These are phyloP conservation scores for Arabidopsis lyrata DNA, from an alignment of 441 rosid species.

Conservation along the genomic window DNA sequence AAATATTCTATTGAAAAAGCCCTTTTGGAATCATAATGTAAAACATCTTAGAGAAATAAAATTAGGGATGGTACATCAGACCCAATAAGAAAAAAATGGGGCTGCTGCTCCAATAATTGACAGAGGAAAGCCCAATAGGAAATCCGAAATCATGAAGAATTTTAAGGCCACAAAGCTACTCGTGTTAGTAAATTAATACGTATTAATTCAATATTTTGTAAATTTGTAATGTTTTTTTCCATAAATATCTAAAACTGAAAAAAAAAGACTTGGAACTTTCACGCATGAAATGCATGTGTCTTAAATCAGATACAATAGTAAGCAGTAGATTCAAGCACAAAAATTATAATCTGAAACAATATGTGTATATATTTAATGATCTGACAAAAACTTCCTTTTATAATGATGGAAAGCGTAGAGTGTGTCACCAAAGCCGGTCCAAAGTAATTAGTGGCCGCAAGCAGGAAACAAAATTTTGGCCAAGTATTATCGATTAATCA, in stretches of 20 bases:
- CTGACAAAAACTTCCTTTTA: background rate
- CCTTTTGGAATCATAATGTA: background rate
- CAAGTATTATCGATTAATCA: no score
- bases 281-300: no score
- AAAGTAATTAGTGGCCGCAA: no score
- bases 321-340: background rate
- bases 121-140: constrained; percentile 16
- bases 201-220: background rate
- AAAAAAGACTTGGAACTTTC: no score
- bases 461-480: no score
- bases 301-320: background rate
- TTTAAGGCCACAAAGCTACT: background rate
- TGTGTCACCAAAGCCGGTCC: background rate
- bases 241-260: no score
- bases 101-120: background rate
- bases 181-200: background rate
- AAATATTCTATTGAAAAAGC: background rate
- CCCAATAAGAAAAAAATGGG: constrained; percentile 8
- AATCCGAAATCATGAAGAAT: background rate
- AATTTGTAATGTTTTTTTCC: no score
- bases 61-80: background rate
- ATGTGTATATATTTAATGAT: background rate
- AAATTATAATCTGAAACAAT: background rate
- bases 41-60: background rate
- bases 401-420: background rate